phyloP scores from a whole-genome alignment of 2,329 filamentous ascomycete species.

The Sporothrix humicola region DNA sequence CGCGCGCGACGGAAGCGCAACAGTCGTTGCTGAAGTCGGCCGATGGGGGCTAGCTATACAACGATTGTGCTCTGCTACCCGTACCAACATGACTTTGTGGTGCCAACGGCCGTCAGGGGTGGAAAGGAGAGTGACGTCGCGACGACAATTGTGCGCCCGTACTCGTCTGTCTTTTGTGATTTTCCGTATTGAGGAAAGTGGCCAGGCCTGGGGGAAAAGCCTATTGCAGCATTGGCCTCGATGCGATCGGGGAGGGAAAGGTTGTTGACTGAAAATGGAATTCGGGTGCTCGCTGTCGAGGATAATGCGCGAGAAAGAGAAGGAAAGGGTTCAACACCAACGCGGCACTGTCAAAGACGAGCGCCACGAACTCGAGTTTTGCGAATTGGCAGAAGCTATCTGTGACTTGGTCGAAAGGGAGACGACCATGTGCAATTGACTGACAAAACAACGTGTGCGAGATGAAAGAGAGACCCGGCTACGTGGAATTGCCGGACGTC shows the following conservation, averaged over 20 bases:
- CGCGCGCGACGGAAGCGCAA: constrained; percentile 20
- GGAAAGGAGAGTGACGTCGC: not conserved
- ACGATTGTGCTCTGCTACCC: constrained; percentile 17
- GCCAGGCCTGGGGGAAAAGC: not conserved
- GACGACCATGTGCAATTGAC: not conserved
- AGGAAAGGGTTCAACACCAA: not conserved
- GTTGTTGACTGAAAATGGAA: not conserved
- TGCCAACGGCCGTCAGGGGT: constrained; percentile 27
- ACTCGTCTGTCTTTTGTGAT: constrained; percentile 5
- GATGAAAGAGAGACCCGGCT: constrained; percentile 1
- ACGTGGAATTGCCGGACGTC: not conserved
- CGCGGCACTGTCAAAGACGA: constrained; percentile 13
- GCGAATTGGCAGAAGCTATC: not conserved
- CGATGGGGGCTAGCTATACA: not conserved
- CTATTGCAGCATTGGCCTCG: constrained; percentile 17
- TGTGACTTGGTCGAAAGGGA: constrained; percentile 6
- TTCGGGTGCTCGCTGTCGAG: not conserved
- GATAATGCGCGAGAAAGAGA: constrained; percentile 4
- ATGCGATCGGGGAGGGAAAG: not conserved
- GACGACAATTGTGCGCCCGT: not conserved
- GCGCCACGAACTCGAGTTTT: not conserved
- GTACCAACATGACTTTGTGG: constrained; percentile 29
- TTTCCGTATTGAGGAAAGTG: not conserved
- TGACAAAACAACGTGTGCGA: constrained; percentile 9
- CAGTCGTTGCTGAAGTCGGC: not conserved